Evolutionary conservation across 2,329 filamentous ascomycete species (phyloP).

Genomic region (Aspergillus ibericus): DNA sequence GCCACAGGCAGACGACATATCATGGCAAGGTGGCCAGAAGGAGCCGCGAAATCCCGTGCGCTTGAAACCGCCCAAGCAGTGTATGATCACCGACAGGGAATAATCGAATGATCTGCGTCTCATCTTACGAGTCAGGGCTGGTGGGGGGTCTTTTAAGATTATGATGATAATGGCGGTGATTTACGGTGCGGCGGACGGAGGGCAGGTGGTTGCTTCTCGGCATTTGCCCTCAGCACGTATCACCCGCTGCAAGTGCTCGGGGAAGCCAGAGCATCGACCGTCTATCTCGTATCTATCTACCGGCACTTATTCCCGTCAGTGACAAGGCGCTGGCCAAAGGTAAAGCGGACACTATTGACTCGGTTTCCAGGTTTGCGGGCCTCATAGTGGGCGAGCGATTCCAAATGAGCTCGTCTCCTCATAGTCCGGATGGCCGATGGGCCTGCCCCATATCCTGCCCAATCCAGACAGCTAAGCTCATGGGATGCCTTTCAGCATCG

Average conservation of each 20-base stretch:
- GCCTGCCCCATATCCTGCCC: constrained; percentile 4
- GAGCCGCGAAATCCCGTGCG: not conserved
- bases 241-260: not conserved
- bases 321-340: not conserved
- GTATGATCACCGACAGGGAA: constrained; percentile 5
- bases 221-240: not conserved
- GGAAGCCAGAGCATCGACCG: not conserved
- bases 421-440: not conserved
- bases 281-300: not conserved
- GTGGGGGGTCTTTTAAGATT: not conserved
- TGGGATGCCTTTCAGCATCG: not conserved
- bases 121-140: constrained; percentile 6
- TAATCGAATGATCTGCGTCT: constrained; percentile 9
- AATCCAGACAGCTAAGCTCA: not conserved
- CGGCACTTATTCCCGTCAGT: not conserved
- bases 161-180: not conserved
- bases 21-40: not conserved
- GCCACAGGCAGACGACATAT: not conserved
- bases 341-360: not conserved
- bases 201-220: not conserved
- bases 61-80: not conserved
- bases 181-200: not conserved
- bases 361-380: not conserved
- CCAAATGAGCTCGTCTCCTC: not conserved
- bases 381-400: not conserved